Percentiles rank a stretch among this genome's conserved stretches.
Conservation (phyloP, 148 eudicot genomes). For the Silene latifolia region DNA sequence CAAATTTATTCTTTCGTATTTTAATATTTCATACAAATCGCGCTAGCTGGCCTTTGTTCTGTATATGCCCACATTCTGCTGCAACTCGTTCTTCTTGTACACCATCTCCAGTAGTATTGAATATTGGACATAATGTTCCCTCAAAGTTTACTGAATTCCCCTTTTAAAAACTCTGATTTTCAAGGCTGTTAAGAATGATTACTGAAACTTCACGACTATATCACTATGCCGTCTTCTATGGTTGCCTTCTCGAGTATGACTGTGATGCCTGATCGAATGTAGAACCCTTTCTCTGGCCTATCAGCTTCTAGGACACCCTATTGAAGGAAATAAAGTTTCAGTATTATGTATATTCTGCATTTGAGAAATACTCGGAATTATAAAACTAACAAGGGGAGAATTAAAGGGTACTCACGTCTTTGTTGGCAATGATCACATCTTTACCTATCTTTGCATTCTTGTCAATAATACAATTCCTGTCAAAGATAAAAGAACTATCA, state of each 20-base stretch:
- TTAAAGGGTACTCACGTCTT: constrained; percentile 57
- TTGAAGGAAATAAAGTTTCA: neutral
- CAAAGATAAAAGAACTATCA: neutral
- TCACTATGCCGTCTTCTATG: constrained; percentile 66
- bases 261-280: constrained; percentile 86
- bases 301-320: constrained; percentile 90
- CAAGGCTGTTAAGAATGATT: neutral
- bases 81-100: constrained; percentile 7
- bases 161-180: neutral
- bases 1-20: neutral
- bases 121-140: neutral
- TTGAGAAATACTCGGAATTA: neutral
- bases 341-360: neutral
- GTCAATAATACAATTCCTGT: constrained; percentile 88
- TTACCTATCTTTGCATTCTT: constrained; percentile 89
- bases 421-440: constrained; percentile 79
- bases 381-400: neutral
- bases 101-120: neutral
- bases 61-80: constrained; percentile 9
- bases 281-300: constrained; percentile 79
- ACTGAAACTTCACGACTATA: constrained; percentile 31
- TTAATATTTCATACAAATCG: constrained; percentile 17
- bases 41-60: constrained; percentile 7
- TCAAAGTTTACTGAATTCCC: neutral
- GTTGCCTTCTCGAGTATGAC: constrained; percentile 85